These are phyloP conservation scores for Platismatia glauca DNA, from an alignment of 495 filamentous ascomycete species.

Conservation along the genomic window DNA sequence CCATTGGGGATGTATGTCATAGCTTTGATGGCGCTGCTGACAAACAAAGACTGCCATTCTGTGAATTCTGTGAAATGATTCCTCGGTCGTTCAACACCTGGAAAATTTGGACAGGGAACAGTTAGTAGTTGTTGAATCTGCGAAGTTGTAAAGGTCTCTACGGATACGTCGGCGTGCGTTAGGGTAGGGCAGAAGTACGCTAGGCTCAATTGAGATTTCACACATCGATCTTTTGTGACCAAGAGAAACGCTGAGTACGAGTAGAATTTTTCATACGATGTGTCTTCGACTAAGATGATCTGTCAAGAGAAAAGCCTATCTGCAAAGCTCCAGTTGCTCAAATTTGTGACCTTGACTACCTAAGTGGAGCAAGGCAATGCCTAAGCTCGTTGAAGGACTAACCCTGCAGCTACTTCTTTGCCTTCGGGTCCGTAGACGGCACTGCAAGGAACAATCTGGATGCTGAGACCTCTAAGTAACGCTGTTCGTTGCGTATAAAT, in stretches of 20 bases:
- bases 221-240: not conserved
- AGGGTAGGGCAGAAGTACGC: not conserved
- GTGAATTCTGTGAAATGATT: not conserved
- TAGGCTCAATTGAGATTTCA: not conserved
- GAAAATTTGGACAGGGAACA: not conserved
- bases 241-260: no score
- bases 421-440: slow-evolving; percentile 39
- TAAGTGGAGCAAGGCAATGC: not conserved
- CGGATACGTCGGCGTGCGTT: not conserved
- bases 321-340: not conserved
- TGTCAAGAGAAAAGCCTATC: not conserved
- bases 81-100: not conserved
- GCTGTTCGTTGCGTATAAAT: slow-evolving; percentile 15
- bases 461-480: slow-evolving; percentile 20
- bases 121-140: not conserved
- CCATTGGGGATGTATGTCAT: no score
- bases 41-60: not conserved
- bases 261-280: no score
- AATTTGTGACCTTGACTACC: not conserved
- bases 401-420: slow-evolving; percentile 30
- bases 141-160: not conserved
- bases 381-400: slow-evolving; percentile 29
- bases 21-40: not conserved
- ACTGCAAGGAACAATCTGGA: slow-evolving; percentile 41
- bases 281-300: not conserved